Evolutionary conservation across 306 rosid genomes (phyloP), one percentile per base, ranked within the genome.

Genomic region (Prunus salicina): DNA sequence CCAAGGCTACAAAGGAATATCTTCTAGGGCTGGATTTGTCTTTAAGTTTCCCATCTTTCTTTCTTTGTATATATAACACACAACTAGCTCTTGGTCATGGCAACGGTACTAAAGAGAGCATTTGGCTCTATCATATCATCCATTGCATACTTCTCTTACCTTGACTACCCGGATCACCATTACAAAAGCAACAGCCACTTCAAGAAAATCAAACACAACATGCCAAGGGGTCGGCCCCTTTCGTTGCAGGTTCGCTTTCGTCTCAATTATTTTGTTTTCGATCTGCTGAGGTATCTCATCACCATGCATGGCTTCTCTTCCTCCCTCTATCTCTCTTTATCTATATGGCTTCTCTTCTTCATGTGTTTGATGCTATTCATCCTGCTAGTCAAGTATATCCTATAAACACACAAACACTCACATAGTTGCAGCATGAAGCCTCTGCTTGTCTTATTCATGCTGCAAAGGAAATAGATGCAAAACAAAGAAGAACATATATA

Each of bases 221-320:
- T 94, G 97, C 85, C 96, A 0, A 90, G 85, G 90, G 85, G 90
- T 81, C 90, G 88, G 47, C 96, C 96, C 1, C 84, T 92, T 78
- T 89, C 98, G 15, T 83, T 94, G 71, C 93, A 94, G 98, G 98
- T 92, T 80, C 53, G 75, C 74, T 74, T 77, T 74, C 67, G 12
- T 38, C 28, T 46, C 24, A 7, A 8, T 60, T 2, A 47, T 45
- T 73, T 60, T 61, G 58, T 46, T 11, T 43, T 73, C 43, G 8
- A 25, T 73, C 18, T 58, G 58, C 45, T 3, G 16, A 43, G 68
- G 77, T 60, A 58, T 73, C 67, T 38, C n/a, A 4, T 58, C 43
- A 45, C 46, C 69, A 73, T 73, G 69, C 34, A 60, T 60, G 76
- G 24, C 43, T 72, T 72, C 67, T 57, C 55, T 38, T 72, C 38